These are phyloP conservation scores for Actinomucor elegans DNA, from an alignment of 371 early-diverging fungal species.

Conservation along the genomic window DNA sequence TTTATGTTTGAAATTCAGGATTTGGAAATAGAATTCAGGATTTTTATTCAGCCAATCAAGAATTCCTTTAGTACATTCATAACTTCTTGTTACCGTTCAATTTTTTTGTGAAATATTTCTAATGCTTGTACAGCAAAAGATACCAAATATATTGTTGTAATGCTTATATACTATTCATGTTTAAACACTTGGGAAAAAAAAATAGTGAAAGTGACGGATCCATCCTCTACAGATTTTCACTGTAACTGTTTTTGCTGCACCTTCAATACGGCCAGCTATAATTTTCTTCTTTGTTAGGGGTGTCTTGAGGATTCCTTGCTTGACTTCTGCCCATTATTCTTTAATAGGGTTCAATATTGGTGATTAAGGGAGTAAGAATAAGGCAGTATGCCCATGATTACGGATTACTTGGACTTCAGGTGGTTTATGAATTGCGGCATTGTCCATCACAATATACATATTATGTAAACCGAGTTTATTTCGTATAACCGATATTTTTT, in stretches of 20 bases:
- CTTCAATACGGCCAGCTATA: slow-evolving; percentile 12
- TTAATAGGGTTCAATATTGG: slow-evolving; percentile 16
- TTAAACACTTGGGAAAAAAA: not conserved
- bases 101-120: too few species aligned
- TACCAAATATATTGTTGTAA: too few species aligned
- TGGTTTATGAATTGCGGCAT: slow-evolving; percentile 11
- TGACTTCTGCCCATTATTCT: slow-evolving; percentile 4
- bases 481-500: slow-evolving; percentile 10
- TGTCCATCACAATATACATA: slow-evolving; percentile 20
- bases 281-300: slow-evolving; percentile 10
- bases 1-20: too few species aligned
- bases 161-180: not conserved
- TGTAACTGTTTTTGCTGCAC: slow-evolving; percentile 11
- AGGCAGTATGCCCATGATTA: slow-evolving; percentile 4
- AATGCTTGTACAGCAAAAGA: too few species aligned
- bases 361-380: slow-evolving; percentile 10
- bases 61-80: too few species aligned
- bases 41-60: too few species aligned
- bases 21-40: too few species aligned
- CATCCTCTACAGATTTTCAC: not conserved
- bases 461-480: slow-evolving; percentile 17
- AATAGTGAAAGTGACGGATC: not conserved
- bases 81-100: too few species aligned
- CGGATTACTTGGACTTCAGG: slow-evolving; percentile 10
- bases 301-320: slow-evolving; percentile 1